phyloP scores from a whole-genome alignment of 225 moss, liverwort and hornwort species.

The Marchantia polymorpha region DNA sequence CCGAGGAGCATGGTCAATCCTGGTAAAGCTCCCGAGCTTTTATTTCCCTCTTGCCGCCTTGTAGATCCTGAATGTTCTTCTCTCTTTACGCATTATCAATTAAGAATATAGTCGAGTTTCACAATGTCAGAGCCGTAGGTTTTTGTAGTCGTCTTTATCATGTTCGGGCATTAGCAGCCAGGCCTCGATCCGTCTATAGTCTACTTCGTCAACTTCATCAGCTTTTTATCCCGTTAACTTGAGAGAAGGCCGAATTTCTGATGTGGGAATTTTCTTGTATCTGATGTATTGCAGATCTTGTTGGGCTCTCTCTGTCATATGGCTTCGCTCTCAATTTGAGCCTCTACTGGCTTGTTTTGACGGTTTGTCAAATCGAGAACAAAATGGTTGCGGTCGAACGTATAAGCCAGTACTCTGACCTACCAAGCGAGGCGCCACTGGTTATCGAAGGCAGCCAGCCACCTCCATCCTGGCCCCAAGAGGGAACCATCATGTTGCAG shows the following conservation, averaged over 20 bases:
- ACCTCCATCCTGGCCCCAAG: conserved; percentile 37
- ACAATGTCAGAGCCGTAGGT: too few species aligned
- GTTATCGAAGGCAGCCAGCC: conserved; percentile 34
- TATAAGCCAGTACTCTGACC: conserved; percentile 39
- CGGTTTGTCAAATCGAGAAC: conserved; percentile 48
- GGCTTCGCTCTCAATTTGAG: conserved; percentile 47
- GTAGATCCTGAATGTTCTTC: too few species aligned
- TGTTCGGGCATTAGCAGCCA: too few species aligned
- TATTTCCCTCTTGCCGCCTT: background rate
- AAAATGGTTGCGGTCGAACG: conserved; percentile 55
- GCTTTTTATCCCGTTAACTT: too few species aligned
- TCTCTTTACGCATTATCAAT: too few species aligned
- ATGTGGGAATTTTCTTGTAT: background rate
- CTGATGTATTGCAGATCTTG: conserved; percentile 54
- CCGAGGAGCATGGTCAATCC: conserved; percentile 40
- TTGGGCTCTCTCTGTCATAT: conserved; percentile 49
- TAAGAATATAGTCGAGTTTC: too few species aligned
- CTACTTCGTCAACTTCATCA: too few species aligned
- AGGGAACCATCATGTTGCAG: conserved; percentile 41
- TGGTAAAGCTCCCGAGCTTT: conserved; percentile 23
- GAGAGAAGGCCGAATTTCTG: background rate
- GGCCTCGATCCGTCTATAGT: too few species aligned
- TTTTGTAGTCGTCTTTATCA: too few species aligned
- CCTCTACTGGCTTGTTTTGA: conserved; percentile 48
- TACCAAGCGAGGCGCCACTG: conserved; percentile 46